Conservation (phyloP, 2,329 filamentous ascomycete species). For the Exserohilum rostratum region DNA sequence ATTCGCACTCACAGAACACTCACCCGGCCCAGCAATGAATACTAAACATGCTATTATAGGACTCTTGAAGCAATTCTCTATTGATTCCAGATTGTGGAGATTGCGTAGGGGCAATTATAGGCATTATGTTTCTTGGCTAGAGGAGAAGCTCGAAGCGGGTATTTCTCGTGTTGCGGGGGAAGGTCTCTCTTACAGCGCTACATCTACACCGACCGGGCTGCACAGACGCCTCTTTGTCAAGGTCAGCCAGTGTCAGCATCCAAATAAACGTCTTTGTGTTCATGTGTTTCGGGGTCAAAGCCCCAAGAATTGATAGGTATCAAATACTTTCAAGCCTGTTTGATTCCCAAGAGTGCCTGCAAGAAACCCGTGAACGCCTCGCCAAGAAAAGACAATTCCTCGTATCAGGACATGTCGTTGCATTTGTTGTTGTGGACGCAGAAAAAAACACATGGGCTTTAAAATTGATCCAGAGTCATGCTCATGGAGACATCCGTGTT, state of each 20-base stretch:
- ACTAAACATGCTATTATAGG: too few relatives aligned
- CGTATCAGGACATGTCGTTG: conserved; percentile 24
- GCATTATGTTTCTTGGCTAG: not conserved
- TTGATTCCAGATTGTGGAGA: not conserved
- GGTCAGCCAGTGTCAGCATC: not conserved
- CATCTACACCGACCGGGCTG: not conserved
- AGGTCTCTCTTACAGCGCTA: not conserved
- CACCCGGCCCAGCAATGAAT: too few relatives aligned
- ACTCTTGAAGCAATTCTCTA: too few relatives aligned
- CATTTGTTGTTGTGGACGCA: too few relatives aligned
- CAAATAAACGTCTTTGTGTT: not conserved
- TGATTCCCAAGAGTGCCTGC: conserved; percentile 19
- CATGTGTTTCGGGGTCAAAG: not conserved
- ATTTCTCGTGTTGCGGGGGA: not conserved
- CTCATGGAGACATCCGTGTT: conserved; percentile 77
- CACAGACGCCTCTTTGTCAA: not conserved
- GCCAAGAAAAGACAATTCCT: conserved; percentile 35
- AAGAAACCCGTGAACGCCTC: conserved; percentile 46
- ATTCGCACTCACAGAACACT: too few relatives aligned
- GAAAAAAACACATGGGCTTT: conserved; percentile 20
- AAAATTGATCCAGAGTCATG: conserved; percentile 67
- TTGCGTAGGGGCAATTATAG: not conserved
- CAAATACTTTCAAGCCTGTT: conserved; percentile 30
- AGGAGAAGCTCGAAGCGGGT: not conserved
- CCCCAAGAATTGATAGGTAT: conserved; percentile 39